Evolutionary conservation across 1,139 yeast genomes (phyloP), one percentile per base, ranked within the genome.

Genomic region (Debaryomycetaceae sp.): DNA sequence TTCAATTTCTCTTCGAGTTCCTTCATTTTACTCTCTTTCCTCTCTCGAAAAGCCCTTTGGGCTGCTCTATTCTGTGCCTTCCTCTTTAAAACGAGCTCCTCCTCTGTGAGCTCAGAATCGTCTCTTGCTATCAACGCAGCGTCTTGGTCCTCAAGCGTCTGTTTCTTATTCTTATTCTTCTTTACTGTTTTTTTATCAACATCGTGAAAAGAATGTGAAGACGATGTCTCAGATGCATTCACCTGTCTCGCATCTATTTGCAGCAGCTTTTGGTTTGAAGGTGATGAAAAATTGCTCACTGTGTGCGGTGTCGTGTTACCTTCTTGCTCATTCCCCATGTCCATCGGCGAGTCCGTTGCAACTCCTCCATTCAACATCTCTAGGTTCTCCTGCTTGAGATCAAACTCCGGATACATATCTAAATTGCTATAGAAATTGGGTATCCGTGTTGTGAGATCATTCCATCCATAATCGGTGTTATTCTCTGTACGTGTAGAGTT

Each of bases 51-150:
- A 1, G 96, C 96, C 52, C 93, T 72, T 65, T 88, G 97, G 0
- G 96, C 96, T 5, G 93, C 95, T 56, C 97, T 71, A 60, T 89
- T 89, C 60, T 87, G 95, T 0, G 91, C 91, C 60, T 84, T 87
- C 42, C 87, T 76, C 59, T 81, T 81, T 52, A 72, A 57, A 40
- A 71, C 75, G 27, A 78, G 55, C 49, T 80, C 83, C 24, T 75
- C 77, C 42, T 79, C 83, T 5, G 69, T 63, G 35, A 74, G 59
- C 44, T 69, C 71, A 1, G 70, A 56, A 47, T 73, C 78, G 48
- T 73, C 78, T 44, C 56, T 59, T 9, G 73, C 62, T 37, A 73
- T 64, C 42, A 72, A 59, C 36, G 62, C 54, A 8, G 73, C 69
- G 49, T 73, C 78, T 44, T 62, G 64, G 37, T 69, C 76, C 46